A percentile compares a stretch with the other conserved stretches of the same genome.
Evolutionary conservation across 257 asterid species (phyloP).

Genomic region (Paraleonurus japonicus): DNA sequence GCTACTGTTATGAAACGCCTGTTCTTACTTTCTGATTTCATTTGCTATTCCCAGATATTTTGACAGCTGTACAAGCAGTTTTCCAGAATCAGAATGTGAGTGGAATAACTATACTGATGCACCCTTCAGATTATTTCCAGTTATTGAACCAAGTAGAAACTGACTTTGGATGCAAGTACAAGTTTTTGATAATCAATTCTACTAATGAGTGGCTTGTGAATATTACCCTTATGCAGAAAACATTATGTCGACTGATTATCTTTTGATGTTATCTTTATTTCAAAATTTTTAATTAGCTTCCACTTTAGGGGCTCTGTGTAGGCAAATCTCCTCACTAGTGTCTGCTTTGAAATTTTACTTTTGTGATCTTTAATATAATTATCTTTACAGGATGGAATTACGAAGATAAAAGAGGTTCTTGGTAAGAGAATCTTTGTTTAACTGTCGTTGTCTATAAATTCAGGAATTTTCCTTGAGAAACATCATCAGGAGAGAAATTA

Average conservation of each 20-base stretch:
- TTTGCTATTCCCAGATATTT: constrained; percentile 59
- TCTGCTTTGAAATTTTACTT: constrained; percentile 22
- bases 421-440: constrained; percentile 53
- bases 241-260: constrained; percentile 12
- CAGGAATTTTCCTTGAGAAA: constrained; percentile 10
- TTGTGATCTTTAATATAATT: constrained; percentile 10
- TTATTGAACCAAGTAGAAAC: constrained; percentile 6
- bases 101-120: constrained; percentile 17
- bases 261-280: not conserved
- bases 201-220: constrained; percentile 9
- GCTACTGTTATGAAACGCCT: constrained; percentile 14
- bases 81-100: constrained; percentile 82
- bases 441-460: not conserved
- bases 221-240: too few species aligned
- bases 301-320: constrained; percentile 8
- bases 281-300: constrained; percentile 16
- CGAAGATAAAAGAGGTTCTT: constrained; percentile 71
- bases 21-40: constrained; percentile 25
- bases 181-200: not conserved
- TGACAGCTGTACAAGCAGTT: constrained; percentile 68
- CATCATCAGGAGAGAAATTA: not conserved
- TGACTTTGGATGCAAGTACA: not conserved
- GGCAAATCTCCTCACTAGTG: constrained; percentile 14
- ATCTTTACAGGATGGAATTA: constrained; percentile 69
- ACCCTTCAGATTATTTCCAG: constrained; percentile 2